Conservation (phyloP, 129 eudicot genomes). For the Arctium minus region DNA sequence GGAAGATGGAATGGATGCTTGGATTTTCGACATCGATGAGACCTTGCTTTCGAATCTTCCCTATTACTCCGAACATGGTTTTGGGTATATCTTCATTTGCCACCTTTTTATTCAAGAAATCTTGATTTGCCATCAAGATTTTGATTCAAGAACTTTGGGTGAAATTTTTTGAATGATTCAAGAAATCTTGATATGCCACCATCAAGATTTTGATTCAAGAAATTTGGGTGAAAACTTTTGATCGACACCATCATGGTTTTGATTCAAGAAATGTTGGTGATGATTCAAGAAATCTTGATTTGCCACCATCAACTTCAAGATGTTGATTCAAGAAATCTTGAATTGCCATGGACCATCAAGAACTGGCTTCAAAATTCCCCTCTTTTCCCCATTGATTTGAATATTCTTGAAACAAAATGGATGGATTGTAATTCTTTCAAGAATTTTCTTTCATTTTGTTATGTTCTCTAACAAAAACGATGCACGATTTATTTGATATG, state of each 20-base stretch:
- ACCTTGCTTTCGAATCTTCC: conserved; percentile 95
- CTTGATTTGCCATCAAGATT: background rate
- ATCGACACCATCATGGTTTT: background rate
- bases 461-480: background rate
- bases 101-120: conserved; percentile 14
- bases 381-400: background rate
- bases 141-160: background rate
- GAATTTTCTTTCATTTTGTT: background rate
- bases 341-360: background rate
- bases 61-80: conserved; percentile 76
- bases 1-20: conserved; percentile 70
- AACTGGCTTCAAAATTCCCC: background rate
- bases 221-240: background rate
- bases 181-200: background rate
- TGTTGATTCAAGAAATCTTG: background rate
- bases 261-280: background rate
- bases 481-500: background rate
- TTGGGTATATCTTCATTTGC: conserved; percentile 52
- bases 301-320: background rate
- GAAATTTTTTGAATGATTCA: background rate
- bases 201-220: background rate
- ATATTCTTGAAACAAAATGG: background rate
- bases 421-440: background rate
- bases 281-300: background rate
- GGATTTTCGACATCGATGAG: conserved; percentile 96